phyloP scores from a whole-genome alignment of 805 yeast genomes.

The Komagataella pastoris region DNA sequence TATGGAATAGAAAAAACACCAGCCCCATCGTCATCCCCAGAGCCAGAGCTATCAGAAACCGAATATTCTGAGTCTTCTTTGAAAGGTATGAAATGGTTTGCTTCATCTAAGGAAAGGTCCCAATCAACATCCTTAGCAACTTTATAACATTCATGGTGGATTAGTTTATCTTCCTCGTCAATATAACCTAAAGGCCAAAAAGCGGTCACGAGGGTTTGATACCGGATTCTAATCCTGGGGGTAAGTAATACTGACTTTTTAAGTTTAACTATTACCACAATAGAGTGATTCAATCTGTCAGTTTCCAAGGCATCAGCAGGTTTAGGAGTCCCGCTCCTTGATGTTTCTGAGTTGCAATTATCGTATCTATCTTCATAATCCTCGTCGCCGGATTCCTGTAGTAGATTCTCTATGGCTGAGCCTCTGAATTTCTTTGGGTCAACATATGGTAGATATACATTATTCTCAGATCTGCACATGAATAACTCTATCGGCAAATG shows the following conservation, averaged over 20 bases:
- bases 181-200: conserved; percentile 27
- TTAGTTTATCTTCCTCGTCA: conserved; percentile 23
- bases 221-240: conserved; percentile 23
- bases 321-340: not conserved
- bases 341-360: not conserved
- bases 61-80: conserved; percentile 5
- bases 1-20: conserved; percentile 7
- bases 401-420: not conserved
- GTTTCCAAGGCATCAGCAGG: not conserved
- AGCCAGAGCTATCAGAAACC: conserved; percentile 5
- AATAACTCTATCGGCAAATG: not conserved
- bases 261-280: conserved; percentile 35
- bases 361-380: conserved; percentile 10
- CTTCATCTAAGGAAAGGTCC: conserved; percentile 25
- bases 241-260: conserved; percentile 23
- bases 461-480: not conserved
- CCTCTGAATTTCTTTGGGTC: not conserved
- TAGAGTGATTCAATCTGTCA: conserved; percentile 25
- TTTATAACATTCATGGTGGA: conserved; percentile 29
- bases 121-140: conserved; percentile 27
- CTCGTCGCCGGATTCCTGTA: conserved; percentile 1
- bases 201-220: conserved; percentile 27
- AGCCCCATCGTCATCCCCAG: conserved; percentile 7
- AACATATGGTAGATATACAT: not conserved
- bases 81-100: conserved; percentile 22